These are phyloP conservation scores for Pinus albicaulis DNA, from an alignment of 75 land plant species.

Conservation along the genomic window DNA sequence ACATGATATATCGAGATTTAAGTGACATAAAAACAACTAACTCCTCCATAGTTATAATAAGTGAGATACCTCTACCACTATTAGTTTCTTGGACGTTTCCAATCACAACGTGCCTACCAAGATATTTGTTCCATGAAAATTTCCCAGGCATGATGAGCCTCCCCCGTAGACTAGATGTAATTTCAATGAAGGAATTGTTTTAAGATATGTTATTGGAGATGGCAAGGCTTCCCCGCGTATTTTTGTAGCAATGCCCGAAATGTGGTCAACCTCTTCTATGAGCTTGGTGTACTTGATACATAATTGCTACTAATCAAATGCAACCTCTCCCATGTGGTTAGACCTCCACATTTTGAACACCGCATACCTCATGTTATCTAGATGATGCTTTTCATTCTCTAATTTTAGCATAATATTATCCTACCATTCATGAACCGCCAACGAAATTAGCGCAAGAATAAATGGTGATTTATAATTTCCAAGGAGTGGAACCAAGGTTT, in stretches of 20 bases:
- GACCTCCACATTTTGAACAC: slow-evolving; percentile 23
- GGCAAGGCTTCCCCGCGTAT: not conserved
- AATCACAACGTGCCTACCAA: not conserved
- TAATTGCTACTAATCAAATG: slow-evolving; percentile 20
- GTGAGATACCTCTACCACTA: too few relatives aligned
- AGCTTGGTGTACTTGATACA: slow-evolving; percentile 17
- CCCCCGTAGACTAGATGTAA: not conserved
- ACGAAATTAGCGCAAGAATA: too few relatives aligned
- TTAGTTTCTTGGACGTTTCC: not conserved
- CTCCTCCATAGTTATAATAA: too few relatives aligned
- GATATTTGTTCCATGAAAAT: slow-evolving; percentile 1
- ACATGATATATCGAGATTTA: too few relatives aligned
- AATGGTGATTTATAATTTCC: too few relatives aligned
- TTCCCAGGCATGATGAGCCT: not conserved
- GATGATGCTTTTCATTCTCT: slow-evolving; percentile 16
- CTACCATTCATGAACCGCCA: slow-evolving; percentile 7
- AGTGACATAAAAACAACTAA: too few relatives aligned
- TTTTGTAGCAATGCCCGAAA: slow-evolving; percentile 11
- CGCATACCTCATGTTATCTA: slow-evolving; percentile 15
- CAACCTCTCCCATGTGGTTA: slow-evolving; percentile 13
- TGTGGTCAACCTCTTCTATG: slow-evolving; percentile 17
- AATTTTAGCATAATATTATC: slow-evolving; percentile 13
- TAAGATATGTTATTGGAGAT: not conserved
- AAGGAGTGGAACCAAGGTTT: too few relatives aligned
- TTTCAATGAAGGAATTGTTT: not conserved